These are phyloP conservation scores for Hypsizygus marmoreus DNA, from an alignment of 768 basidiomycete genomes.

Conservation along the genomic window DNA sequence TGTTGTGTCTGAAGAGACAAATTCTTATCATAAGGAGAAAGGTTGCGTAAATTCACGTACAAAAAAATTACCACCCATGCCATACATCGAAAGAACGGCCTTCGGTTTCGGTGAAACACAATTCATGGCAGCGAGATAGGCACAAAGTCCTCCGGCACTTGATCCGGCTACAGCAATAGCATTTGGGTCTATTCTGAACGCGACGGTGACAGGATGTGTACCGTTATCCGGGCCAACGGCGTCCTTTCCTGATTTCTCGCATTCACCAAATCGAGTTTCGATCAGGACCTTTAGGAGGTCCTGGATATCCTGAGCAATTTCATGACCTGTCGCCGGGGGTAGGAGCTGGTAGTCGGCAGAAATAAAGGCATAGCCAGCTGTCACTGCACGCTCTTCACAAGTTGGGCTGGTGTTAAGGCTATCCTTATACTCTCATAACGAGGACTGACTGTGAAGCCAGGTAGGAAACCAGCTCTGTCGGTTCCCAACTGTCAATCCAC, in stretches of 20 bases:
- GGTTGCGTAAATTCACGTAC: slow-evolving; percentile 25
- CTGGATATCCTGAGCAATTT: slow-evolving; percentile 58
- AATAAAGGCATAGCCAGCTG: slow-evolving; percentile 56
- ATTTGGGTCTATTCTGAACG: slow-evolving; percentile 41
- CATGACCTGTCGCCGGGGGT: slow-evolving; percentile 54
- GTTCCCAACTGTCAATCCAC: slow-evolving; percentile 63
- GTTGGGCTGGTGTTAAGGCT: neutral
- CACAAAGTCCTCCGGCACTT: slow-evolving; percentile 66
- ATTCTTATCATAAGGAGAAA: neutral
- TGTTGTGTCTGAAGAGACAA: slow-evolving; percentile 43
- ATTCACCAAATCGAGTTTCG: no score
- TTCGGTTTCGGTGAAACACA: slow-evolving; percentile 49
- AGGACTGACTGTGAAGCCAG: slow-evolving; percentile 59
- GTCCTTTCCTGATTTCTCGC: slow-evolving; percentile 13
- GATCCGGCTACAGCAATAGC: slow-evolving; percentile 55
- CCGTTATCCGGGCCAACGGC: neutral
- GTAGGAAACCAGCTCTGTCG: slow-evolving; percentile 61
- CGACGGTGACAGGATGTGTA: neutral
- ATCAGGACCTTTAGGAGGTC: slow-evolving; percentile 55
- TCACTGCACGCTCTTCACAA: slow-evolving; percentile 46
- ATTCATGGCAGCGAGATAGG: slow-evolving; percentile 60
- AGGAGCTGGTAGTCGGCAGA: slow-evolving; percentile 66
- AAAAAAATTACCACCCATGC: slow-evolving; percentile 62
- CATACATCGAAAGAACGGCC: slow-evolving; percentile 60
- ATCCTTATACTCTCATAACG: slow-evolving; percentile 9